A percentile compares a stretch with the other conserved stretches of the same genome.
Evolutionary conservation across 2,329 filamentous ascomycete species (phyloP).

Genomic region (Lecanicillium sp.): DNA sequence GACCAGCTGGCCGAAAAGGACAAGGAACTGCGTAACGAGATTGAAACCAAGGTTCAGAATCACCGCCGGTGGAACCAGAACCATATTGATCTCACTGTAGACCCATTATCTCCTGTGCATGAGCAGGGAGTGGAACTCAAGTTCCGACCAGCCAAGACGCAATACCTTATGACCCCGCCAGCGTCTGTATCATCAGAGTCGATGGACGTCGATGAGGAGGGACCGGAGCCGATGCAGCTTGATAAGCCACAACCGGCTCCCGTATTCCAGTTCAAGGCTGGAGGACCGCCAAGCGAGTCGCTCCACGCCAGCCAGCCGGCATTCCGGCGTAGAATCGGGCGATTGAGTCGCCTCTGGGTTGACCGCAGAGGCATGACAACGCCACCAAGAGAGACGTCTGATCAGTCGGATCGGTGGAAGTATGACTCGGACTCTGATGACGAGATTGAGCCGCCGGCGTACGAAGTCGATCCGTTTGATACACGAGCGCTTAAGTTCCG

Average conservation of each 20-base stretch:
- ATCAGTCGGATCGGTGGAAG: conserved; percentile 65
- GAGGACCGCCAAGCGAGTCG: conserved; percentile 27
- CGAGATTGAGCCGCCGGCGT: conserved; percentile 60
- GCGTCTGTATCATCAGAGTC: conserved; percentile 47
- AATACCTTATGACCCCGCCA: conserved; percentile 61
- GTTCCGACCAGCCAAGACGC: conserved; percentile 65
- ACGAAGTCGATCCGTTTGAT: conserved; percentile 67
- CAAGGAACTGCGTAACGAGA: conserved; percentile 70
- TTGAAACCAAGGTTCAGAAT: conserved; percentile 80
- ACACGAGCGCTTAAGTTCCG: conserved; percentile 52
- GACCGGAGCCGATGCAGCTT: conserved; percentile 33
- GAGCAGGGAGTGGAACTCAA: conserved; percentile 53
- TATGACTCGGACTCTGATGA: conserved; percentile 85
- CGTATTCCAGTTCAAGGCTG: conserved; percentile 39
- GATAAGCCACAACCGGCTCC: conserved; percentile 23
- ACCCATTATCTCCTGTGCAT: conserved; percentile 71
- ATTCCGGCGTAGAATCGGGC: conserved; percentile 77
- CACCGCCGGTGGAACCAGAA: conserved; percentile 89
- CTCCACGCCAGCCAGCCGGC: conserved; percentile 45
- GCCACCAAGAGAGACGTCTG: conserved; percentile 35
- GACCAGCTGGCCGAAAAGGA: conserved; percentile 77
- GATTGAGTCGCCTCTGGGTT: conserved; percentile 78
- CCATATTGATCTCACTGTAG: conserved; percentile 80
- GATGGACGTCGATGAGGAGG: conserved; percentile 48
- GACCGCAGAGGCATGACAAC: conserved; percentile 66